phyloP scores from a whole-genome alignment of 1,139 yeast species.

The Suhomyces wounanorum region DNA sequence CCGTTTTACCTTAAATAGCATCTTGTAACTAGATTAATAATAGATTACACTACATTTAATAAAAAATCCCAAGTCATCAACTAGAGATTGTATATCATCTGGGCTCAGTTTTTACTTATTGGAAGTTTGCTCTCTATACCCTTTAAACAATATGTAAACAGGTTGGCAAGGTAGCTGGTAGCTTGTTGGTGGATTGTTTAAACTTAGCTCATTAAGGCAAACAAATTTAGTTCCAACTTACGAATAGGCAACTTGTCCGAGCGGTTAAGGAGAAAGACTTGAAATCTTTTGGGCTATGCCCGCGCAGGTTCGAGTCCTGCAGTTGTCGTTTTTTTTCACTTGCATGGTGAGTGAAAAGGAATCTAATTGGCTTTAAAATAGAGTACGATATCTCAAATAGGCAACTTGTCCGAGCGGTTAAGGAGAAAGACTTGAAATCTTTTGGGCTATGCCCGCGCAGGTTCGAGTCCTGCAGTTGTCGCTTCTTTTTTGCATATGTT shows the following conservation, averaged over 20 bases:
- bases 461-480: conserved; percentile 63
- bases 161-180: too few species aligned
- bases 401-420: conserved; percentile 53
- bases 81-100: too few species aligned
- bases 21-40: background rate
- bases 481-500: conserved; percentile 30
- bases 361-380: background rate
- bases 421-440: conserved; percentile 61
- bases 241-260: conserved; percentile 53
- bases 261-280: conserved; percentile 61
- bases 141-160: too few species aligned
- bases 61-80: too few species aligned
- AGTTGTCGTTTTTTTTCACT: conserved; percentile 52
- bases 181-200: too few species aligned
- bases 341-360: conserved; percentile 12
- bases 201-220: too few species aligned
- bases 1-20: conserved; percentile 42
- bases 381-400: background rate
- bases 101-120: too few species aligned
- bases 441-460: conserved; percentile 64
- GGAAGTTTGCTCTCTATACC: too few species aligned
- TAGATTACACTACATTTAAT: too few species aligned
- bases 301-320: conserved; percentile 65
- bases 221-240: background rate
- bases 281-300: conserved; percentile 62